Conservation (phyloP, 495 filamentous ascomycete species). For the Aspergillus incahuasiensis region DNA sequence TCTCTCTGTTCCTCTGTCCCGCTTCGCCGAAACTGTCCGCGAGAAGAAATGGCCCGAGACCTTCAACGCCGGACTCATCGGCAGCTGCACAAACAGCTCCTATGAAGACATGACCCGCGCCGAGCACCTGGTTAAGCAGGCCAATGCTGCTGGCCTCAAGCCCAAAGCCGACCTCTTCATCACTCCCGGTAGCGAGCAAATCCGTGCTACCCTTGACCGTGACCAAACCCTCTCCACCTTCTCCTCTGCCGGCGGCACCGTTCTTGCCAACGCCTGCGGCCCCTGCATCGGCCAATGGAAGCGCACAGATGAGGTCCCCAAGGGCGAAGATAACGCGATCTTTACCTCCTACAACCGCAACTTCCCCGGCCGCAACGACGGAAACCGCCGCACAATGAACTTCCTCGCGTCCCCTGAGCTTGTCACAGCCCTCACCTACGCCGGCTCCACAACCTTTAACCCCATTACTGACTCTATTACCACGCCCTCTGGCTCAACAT, state of each 20-base stretch:
- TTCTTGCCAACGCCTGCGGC: slow-evolving; percentile 96
- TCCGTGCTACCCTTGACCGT: slow-evolving; percentile 89
- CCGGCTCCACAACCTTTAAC: slow-evolving; percentile 92
- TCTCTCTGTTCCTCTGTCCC: slow-evolving; percentile 94
- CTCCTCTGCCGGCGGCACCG: slow-evolving; percentile 82
- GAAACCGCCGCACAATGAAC: slow-evolving; percentile 95
- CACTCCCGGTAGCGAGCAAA: slow-evolving; percentile 96
- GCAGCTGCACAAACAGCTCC: slow-evolving; percentile 98
- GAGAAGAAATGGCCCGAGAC: slow-evolving; percentile 95
- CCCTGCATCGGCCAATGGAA: slow-evolving; percentile 95
- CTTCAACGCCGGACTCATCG: slow-evolving; percentile 87
- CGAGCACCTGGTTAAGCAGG: slow-evolving; percentile 92
- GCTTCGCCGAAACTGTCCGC: slow-evolving; percentile 93
- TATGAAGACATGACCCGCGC: slow-evolving; percentile 99
- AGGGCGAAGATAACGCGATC: slow-evolving; percentile 90
- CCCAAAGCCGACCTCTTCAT: slow-evolving; percentile 91
- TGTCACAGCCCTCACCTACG: slow-evolving; percentile 92
- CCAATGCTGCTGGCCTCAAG: slow-evolving; percentile 89
- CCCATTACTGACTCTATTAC: slow-evolving; percentile 81
- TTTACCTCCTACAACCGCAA: slow-evolving; percentile 98
- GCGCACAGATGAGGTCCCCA: slow-evolving; percentile 73
- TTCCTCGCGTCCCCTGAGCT: slow-evolving; percentile 95
- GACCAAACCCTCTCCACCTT: slow-evolving; percentile 90
- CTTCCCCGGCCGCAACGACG: slow-evolving; percentile 95
- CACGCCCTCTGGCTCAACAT: slow-evolving; percentile 74